phyloP scores from a whole-genome alignment of 2,329 filamentous ascomycete species.

The Trichoderma brevicompactum region DNA sequence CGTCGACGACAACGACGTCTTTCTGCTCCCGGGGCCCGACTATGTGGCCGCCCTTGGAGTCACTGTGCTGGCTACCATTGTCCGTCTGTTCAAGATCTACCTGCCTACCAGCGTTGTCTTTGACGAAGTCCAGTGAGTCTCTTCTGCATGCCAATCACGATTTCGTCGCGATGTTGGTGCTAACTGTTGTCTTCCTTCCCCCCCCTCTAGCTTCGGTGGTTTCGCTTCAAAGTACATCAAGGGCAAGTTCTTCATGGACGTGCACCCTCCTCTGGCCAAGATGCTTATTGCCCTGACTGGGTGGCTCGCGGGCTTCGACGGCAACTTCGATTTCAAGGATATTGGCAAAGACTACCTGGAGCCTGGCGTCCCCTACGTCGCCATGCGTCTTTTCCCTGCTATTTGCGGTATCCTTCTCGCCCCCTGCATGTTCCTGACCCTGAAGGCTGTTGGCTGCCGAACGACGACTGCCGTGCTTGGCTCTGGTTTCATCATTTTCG shows the following conservation, averaged over 20 bases:
- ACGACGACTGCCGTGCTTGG: slow-evolving; percentile 84
- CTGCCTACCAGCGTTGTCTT: slow-evolving; percentile 97
- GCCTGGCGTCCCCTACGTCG: slow-evolving; percentile 92
- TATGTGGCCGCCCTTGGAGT: slow-evolving; percentile 76
- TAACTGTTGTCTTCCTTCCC: not conserved
- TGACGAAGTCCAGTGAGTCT: slow-evolving; percentile 94
- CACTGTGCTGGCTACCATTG: slow-evolving; percentile 74
- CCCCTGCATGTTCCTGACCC: slow-evolving; percentile 90
- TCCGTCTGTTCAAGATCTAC: slow-evolving; percentile 94
- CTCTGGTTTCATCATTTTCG: slow-evolving; percentile 86
- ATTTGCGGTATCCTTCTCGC: slow-evolving; percentile 86
- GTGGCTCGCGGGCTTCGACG: slow-evolving; percentile 93
- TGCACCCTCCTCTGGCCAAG: slow-evolving; percentile 97
- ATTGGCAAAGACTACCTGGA: slow-evolving; percentile 99
- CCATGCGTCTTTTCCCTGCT: slow-evolving; percentile 93
- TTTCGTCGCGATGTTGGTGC: not conserved
- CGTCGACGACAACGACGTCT: slow-evolving; percentile 88
- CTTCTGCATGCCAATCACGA: not conserved
- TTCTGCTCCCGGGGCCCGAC: slow-evolving; percentile 81
- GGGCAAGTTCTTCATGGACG: slow-evolving; percentile 99
- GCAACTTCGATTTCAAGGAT: slow-evolving; percentile 98
- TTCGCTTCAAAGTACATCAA: slow-evolving; percentile 99
- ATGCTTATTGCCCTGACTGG: slow-evolving; percentile 93
- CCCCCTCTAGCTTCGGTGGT: slow-evolving; percentile 77
- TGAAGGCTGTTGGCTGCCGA: slow-evolving; percentile 88